phyloP scores from a whole-genome alignment of 1,139 yeast species.

The Meyerozyma elateridarum region DNA sequence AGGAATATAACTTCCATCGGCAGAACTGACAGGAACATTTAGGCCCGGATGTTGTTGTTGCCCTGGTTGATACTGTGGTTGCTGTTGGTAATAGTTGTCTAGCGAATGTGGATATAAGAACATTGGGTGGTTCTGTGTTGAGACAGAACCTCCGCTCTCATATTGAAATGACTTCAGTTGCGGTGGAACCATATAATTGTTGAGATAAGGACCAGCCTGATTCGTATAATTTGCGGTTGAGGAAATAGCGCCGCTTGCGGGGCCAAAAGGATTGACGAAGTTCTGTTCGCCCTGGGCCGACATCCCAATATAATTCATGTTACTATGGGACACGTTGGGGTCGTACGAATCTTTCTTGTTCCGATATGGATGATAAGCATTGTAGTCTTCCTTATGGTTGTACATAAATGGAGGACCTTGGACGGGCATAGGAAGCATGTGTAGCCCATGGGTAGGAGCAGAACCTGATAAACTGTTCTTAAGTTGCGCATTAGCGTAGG shows the following conservation, averaged over 20 bases:
- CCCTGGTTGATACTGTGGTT: background rate
- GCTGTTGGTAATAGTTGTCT: slow-evolving; percentile 1
- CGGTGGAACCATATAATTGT: slow-evolving; percentile 2
- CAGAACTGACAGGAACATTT: no score
- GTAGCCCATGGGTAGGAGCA: background rate
- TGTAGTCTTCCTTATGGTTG: slow-evolving; percentile 2
- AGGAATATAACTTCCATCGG: no score
- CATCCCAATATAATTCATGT: no score
- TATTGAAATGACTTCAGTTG: slow-evolving; percentile 2
- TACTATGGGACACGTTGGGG: no score
- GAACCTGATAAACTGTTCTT: background rate
- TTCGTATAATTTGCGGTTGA: background rate
- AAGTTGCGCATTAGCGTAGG: background rate
- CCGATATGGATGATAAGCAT: background rate
- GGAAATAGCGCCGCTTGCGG: no score
- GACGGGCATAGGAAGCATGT: slow-evolving; percentile 2
- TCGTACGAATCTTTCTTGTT: no score
- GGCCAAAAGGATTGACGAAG: no score
- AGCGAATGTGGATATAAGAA: slow-evolving; percentile 2
- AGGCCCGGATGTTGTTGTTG: no score
- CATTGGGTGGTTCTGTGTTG: background rate
- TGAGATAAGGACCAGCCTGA: background rate
- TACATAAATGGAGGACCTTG: slow-evolving; percentile 2
- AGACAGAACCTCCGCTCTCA: background rate
- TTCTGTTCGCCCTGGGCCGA: no score